Conservation (phyloP, 1,284 basidiomycete species). For the Melanopsichium pennsylvanicum region DNA sequence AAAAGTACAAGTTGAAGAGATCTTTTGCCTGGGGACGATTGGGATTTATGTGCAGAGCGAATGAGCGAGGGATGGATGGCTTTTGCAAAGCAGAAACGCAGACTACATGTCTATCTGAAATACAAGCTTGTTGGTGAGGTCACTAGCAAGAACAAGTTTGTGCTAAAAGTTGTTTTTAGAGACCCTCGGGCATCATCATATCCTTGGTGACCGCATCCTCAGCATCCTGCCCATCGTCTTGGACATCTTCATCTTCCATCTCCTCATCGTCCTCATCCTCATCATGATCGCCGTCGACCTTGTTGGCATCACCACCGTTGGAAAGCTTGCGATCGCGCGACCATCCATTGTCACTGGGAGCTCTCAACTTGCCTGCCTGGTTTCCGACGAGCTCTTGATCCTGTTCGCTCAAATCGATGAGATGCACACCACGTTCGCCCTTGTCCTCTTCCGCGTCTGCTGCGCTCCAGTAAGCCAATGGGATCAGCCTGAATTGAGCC, state of each 20-base stretch:
- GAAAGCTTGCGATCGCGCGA: conserved; percentile 35
- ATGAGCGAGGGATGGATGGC: no score
- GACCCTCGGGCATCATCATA: conserved; percentile 58
- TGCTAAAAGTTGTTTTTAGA: no score
- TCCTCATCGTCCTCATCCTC: conserved; percentile 37
- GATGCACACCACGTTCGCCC: conserved; percentile 42
- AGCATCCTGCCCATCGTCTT: conserved; percentile 28
- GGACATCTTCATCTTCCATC: conserved; percentile 41
- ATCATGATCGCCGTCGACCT: conserved; percentile 28
- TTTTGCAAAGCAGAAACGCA: no score
- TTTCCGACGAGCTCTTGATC: conserved; percentile 48
- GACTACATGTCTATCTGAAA: no score
- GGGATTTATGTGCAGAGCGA: neutral
- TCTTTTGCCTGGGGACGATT: conserved; percentile 3
- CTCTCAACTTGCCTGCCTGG: conserved; percentile 34
- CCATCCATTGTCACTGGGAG: conserved; percentile 44
- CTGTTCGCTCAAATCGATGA: conserved; percentile 42
- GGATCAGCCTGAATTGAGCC: conserved; percentile 61
- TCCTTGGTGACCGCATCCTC: conserved; percentile 47
- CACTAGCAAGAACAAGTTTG: neutral
- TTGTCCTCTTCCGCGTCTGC: conserved; percentile 46
- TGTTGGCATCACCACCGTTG: conserved; percentile 18
- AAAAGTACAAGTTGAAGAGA: conserved; percentile 16
- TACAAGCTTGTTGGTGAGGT: no score
- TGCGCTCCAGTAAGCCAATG: conserved; percentile 62